phyloP scores from a whole-genome alignment of 192 early-diverging fungal species.

The Coemansia javaensis region DNA sequence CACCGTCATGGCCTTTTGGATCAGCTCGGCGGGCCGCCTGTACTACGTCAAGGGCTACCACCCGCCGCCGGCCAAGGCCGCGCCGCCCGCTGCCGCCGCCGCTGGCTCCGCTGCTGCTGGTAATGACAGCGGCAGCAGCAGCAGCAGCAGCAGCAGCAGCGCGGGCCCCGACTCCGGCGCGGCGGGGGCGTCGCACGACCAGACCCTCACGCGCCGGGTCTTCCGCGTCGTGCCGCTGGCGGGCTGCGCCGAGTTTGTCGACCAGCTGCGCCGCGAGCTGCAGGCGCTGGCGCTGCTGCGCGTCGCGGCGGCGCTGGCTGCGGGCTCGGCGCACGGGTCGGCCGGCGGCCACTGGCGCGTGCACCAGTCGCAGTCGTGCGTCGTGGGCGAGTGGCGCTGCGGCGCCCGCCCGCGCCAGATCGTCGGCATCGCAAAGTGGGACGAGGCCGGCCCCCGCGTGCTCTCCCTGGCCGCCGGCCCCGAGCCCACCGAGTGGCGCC shows the following conservation, averaged over 20 bases:
- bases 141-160: no score
- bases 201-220: conserved; percentile 31
- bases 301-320: conserved; percentile 30
- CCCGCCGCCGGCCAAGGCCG: conserved; percentile 11
- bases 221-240: conserved; percentile 42
- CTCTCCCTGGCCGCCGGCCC: not conserved
- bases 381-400: conserved; percentile 44
- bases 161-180: no score
- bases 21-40: conserved; percentile 19
- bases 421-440: conserved; percentile 40
- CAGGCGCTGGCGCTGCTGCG: conserved; percentile 38
- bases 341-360: conserved; percentile 44
- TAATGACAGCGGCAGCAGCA: no score
- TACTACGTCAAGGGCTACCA: conserved; percentile 38
- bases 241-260: conserved; percentile 25
- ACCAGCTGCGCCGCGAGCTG: conserved; percentile 43
- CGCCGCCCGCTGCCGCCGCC: not conserved
- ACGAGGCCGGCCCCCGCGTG: not conserved
- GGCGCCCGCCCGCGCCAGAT: conserved; percentile 36
- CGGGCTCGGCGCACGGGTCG: conserved; percentile 5
- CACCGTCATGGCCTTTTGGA: conserved; percentile 39
- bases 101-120: no score
- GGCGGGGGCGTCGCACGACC: no score
- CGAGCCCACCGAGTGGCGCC: conserved; percentile 9
- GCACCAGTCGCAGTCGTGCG: conserved; percentile 49